These are phyloP conservation scores for Herpetomonas samuelpessoai DNA, from an alignment of 208 protist genomes.

Conservation along the genomic window DNA sequence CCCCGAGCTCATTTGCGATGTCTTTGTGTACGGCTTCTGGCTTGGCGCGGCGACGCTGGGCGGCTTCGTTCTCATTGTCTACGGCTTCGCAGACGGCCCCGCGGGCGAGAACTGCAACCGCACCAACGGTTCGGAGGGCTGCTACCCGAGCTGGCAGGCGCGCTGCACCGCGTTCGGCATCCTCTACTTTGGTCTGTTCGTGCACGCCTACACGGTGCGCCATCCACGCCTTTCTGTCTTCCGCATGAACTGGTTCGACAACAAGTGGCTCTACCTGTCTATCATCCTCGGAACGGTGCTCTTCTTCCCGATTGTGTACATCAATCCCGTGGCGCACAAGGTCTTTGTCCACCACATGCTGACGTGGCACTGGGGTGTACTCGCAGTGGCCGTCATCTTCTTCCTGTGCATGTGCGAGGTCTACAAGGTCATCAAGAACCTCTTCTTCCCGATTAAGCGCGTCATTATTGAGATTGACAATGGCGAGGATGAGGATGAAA, in stretches of 20 bases:
- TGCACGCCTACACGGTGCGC: conserved; percentile 90
- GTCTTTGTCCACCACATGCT: conserved; percentile 82
- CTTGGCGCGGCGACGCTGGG: conserved; percentile 58
- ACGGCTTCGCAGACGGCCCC: conserved; percentile 58
- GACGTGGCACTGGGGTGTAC: conserved; percentile 84
- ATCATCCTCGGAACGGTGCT: conserved; percentile 42
- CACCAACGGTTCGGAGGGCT: conserved; percentile 29
- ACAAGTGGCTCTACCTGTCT: conserved; percentile 77
- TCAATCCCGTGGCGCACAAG: conserved; percentile 54
- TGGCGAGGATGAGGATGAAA: conserved; percentile 29
- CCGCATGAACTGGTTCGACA: conserved; percentile 86
- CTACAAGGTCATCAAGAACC: conserved; percentile 88
- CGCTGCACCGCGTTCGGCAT: conserved; percentile 80
- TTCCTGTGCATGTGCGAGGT: conserved; percentile 64
- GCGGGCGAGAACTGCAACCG: conserved; percentile 65
- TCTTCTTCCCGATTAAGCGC: conserved; percentile 57
- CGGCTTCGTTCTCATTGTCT: conserved; percentile 66
- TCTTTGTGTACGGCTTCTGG: conserved; percentile 80
- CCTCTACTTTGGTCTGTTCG: conserved; percentile 83
- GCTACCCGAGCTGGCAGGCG: conserved; percentile 66
- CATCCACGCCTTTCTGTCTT: conserved; percentile 74
- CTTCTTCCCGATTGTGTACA: conserved; percentile 80
- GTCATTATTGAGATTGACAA: conserved; percentile 25
- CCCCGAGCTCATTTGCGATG: conserved; percentile 77
- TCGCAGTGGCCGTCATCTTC: conserved; percentile 43